phyloP scores from a whole-genome alignment of 495 filamentous ascomycete species.

The Extremus antarcticus region DNA sequence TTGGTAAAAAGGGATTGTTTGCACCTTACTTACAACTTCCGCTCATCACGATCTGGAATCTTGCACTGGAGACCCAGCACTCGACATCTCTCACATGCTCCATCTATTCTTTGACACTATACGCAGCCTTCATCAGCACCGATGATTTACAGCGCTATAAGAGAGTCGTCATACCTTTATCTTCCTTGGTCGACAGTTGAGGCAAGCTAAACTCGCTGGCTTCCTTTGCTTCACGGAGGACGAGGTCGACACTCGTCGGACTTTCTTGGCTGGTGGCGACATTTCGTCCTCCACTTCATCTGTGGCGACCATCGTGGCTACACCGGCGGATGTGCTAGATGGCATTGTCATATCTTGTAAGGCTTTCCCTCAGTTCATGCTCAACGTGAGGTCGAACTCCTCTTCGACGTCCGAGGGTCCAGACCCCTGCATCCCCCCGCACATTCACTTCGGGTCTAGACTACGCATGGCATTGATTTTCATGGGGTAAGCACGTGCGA shows the following conservation, averaged over 20 bases:
- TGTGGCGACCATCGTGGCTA: neutral
- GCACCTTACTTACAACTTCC: neutral
- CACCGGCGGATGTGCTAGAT: neutral
- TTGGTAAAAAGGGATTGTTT: neutral
- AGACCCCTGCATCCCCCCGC: too few species aligned
- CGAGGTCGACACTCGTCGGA: neutral
- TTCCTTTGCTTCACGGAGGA: neutral
- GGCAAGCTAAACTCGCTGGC: neutral
- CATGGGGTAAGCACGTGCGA: too few species aligned
- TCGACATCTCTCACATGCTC: neutral
- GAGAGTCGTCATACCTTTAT: neutral
- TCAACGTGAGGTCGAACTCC: too few species aligned
- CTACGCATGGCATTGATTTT: too few species aligned
- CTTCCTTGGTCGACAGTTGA: neutral
- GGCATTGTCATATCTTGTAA: neutral
- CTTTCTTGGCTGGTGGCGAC: neutral
- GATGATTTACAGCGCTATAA: neutral
- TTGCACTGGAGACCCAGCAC: neutral
- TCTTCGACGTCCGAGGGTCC: too few species aligned
- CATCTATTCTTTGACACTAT: neutral
- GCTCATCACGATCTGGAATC: neutral
- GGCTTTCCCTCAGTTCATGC: too few species aligned
- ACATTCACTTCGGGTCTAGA: too few species aligned
- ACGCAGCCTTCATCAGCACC: neutral
- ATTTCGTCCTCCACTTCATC: neutral